phyloP scores from a whole-genome alignment of 257 asterid species.

The Solanum neorickii region DNA sequence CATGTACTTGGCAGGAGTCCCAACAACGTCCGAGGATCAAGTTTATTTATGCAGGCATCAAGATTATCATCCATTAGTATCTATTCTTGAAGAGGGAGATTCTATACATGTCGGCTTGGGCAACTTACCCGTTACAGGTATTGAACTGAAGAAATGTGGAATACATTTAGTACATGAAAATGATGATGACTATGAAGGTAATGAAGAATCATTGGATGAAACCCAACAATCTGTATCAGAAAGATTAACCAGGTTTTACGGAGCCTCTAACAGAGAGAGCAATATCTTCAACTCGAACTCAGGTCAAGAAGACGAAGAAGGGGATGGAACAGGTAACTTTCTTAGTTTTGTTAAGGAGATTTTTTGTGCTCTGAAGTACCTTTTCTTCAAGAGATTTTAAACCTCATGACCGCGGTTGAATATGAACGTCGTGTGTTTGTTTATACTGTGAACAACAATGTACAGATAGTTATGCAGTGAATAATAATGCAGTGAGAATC shows the following conservation, averaged over 20 bases:
- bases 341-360: neutral
- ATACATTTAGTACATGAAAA: slow-evolving; percentile 13
- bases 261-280: neutral
- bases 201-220: slow-evolving; percentile 8
- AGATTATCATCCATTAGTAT: slow-evolving; percentile 6
- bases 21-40: slow-evolving; percentile 13
- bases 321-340: neutral
- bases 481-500: neutral
- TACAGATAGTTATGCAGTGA: neutral
- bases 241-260: slow-evolving; percentile 2
- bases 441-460: neutral
- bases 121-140: slow-evolving; percentile 2
- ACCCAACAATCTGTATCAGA: slow-evolving; percentile 11
- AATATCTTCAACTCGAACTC: neutral
- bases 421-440: neutral
- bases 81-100: slow-evolving; percentile 13
- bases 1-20: slow-evolving; percentile 11
- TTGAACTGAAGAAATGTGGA: slow-evolving; percentile 16
- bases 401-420: neutral
- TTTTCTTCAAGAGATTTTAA: neutral
- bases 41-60: slow-evolving; percentile 14
- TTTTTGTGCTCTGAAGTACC: neutral
- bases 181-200: slow-evolving; percentile 23
- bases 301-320: neutral
- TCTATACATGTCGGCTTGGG: slow-evolving; percentile 2